A percentile compares a stretch with the other conserved stretches of the same genome.
phyloP scores from a whole-genome alignment of 2,329 filamentous ascomycete species.

The Talaromyces pinophilus region DNA sequence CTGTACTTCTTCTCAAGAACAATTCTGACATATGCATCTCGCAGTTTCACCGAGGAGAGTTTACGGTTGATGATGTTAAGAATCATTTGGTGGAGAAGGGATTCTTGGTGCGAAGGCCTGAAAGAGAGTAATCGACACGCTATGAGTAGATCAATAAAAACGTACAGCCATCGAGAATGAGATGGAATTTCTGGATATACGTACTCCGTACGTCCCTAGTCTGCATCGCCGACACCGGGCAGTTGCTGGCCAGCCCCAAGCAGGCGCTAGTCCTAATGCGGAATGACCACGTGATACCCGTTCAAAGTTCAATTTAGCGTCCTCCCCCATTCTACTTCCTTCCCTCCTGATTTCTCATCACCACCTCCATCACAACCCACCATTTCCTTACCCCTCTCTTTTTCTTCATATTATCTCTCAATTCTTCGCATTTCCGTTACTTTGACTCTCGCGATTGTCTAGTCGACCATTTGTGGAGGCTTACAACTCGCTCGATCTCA shows the following conservation, averaged over 20 bases:
- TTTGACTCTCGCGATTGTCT: background rate
- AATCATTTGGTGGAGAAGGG: slow-evolving; percentile 71
- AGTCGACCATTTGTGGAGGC: background rate
- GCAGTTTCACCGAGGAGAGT: slow-evolving; percentile 89
- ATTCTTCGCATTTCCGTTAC: background rate
- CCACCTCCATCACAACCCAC: background rate
- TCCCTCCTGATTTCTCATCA: background rate
- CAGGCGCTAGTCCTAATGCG: slow-evolving; percentile 4
- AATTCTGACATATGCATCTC: slow-evolving; percentile 21
- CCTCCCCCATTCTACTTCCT: background rate
- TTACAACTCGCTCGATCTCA: background rate
- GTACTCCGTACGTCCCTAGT: background rate
- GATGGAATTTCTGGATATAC: background rate
- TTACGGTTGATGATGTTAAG: slow-evolving; percentile 92
- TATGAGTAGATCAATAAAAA: background rate
- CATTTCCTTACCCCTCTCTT: background rate
- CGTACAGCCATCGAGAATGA: background rate
- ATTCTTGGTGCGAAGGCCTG: slow-evolving; percentile 76
- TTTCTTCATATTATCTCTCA: background rate
- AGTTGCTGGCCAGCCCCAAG: background rate
- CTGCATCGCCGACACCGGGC: background rate
- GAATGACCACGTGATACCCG: background rate
- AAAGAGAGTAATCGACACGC: slow-evolving; percentile 44
- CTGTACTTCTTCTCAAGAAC: slow-evolving; percentile 7
- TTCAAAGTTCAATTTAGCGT: background rate